Evolutionary conservation across 306 rosid genomes (phyloP).

Genomic region (Cucumis sativus): DNA sequence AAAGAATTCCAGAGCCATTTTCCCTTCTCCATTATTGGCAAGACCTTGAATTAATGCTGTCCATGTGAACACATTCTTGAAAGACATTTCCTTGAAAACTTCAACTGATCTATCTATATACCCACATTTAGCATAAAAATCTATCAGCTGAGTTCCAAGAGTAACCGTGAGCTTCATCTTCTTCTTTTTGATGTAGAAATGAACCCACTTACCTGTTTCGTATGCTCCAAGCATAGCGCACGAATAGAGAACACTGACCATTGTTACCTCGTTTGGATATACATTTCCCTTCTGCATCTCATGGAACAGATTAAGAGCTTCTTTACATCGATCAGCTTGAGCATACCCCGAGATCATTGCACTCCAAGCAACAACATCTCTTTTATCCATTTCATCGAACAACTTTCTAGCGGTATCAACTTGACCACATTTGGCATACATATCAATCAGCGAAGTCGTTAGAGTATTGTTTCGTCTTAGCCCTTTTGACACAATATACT

Average conservation of each 20-base stretch:
- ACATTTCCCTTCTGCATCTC: conserved; percentile 38
- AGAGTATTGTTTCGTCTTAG: conserved; percentile 23
- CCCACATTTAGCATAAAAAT: conserved; percentile 57
- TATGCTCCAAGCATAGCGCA: conserved; percentile 50
- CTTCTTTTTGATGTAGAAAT: conserved; percentile 36
- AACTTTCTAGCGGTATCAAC: conserved; percentile 31
- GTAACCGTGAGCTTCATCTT: conserved; percentile 47
- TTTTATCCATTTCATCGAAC: conserved; percentile 34
- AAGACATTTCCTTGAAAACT: conserved; percentile 32
- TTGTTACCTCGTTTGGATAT: conserved; percentile 52
- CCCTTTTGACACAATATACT: conserved; percentile 24
- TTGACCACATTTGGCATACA: conserved; percentile 53
- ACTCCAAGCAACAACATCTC: conserved; percentile 59
- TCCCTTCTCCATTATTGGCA: conserved; percentile 44
- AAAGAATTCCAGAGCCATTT: conserved; percentile 38
- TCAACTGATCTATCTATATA: conserved; percentile 31
- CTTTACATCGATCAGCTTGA: conserved; percentile 39
- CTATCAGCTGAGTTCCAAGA: conserved; percentile 49
- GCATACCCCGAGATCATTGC: conserved; percentile 55
- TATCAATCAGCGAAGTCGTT: conserved; percentile 40
- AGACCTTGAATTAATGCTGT: conserved; percentile 55
- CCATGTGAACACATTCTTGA: conserved; percentile 38
- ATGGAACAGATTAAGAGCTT: conserved; percentile 46
- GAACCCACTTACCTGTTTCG: conserved; percentile 59
- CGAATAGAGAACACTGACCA: conserved; percentile 52